Base-by-base conservation (phyloP, 2,329 filamentous ascomycete species). In the Fusarium compactum region DNA sequence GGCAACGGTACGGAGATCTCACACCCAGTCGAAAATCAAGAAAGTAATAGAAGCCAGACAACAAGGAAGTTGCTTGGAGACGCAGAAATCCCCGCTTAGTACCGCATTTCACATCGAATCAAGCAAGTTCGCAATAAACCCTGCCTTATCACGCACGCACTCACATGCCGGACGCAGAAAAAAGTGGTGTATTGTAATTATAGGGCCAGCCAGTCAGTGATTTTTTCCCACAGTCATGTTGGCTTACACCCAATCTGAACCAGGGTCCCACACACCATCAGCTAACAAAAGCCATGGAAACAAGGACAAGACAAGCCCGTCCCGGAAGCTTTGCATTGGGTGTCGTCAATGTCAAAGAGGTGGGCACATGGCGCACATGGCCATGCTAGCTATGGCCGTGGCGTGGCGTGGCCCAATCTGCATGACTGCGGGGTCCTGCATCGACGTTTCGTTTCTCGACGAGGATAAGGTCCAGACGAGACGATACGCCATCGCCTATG, bases 361-460 rank as follows among this genome's bases (percentile, higher is more conserved):
- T 63, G 60, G 60, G 50, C 30, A 41, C 43, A 63, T 55, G 58
- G 50, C 32, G 65, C 72, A 76, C 73, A 75, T 75, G 73, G 58
- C 52, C 71, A 64, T 67, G 56, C 50, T 52, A 52, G 50, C n/a
- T 38, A 52, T 44, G 34, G 34, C 24, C 50, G 34, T 41, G 32
- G 50, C 50, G 50, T 41, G 65, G 55, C 50, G 50, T 41, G 65
- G 55, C 40, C 47, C n/a, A 40, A 40, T 43, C 63, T 73, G 64
- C 68, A 69, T 66, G 54, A 56, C 55, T 66, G 73, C 56, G 73
- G 73, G 64, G 71, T 52, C 59, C 65, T 73, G 72, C 68, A 73
- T 72, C 73, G 69, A 71, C 70, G 53, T 60, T 65, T 65, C n/a
- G 62, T 65, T 58, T 66, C 58, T 64, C 38, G 44, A 58, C 50